Base-by-base conservation (phyloP, 2,329 filamentous ascomycete genomes). In the Penicillium rolfsii region DNA sequence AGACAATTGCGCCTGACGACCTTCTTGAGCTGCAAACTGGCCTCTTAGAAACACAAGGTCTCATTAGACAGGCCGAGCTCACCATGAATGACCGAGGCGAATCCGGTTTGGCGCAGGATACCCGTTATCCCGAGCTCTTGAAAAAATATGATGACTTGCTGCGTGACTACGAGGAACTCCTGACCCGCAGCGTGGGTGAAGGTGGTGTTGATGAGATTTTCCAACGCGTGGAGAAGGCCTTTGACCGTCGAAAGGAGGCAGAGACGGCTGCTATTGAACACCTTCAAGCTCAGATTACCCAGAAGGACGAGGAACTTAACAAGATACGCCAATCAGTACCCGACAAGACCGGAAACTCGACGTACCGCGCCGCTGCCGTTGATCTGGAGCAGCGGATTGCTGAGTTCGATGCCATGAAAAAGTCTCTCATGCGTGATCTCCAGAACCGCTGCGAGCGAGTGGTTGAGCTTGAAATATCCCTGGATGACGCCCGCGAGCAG, bases 381-480 rank as follows among this genome's bases (percentile, higher is more conserved):
- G 96, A 92, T 12, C 87, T 98, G 48, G 93, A 96, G 76, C 94
- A 99, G 81, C 95, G 98, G 80, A 96, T 99, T 77, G 91, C 94
- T 60, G 95, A 99, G 76, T 99, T 99, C 71, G 95, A 99, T 78
- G 91, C 92, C 61, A 99, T 99, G 93, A 99, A 99, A 88, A 99
- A 99, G 87, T 96, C 91, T 67, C 84, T 99, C 69, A 99, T 99
- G 95, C 91, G 95, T 60, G 95, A 99, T 79, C 83, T 99, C 67
- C 95, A 99, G 79, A 98, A 99, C 82, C 90, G 95, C 63, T 99
- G 95, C 78, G 95, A 99, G 82, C 89, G 95, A 67, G 93, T 99
- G 36, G 95, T 99, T 19, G 95, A 99, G 82, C 87, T 99, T 30
- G 95, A 99, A 79, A 99, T 99, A 72, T 96, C 91, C 38, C 85